Evolutionary conservation across 2,329 filamentous ascomycete genomes (phyloP).

Genomic region (Rutstroemia sp.): DNA sequence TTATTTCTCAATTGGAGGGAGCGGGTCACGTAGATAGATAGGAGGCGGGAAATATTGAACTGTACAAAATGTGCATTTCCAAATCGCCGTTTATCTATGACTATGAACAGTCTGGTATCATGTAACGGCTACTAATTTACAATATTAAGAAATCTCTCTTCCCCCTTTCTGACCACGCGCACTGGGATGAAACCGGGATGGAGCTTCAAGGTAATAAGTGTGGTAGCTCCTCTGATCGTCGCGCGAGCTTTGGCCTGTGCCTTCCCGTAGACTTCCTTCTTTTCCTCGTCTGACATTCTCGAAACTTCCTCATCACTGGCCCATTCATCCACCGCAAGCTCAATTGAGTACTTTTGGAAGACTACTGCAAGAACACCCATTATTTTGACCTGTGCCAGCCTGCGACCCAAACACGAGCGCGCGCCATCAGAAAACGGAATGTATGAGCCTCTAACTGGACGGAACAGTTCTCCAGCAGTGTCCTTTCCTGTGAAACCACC

Average conservation of each 20-base stretch:
- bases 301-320: conserved; percentile 23
- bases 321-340: conserved; percentile 26
- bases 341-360: conserved; percentile 23
- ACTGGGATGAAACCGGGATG: conserved; percentile 52
- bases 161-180: conserved; percentile 59
- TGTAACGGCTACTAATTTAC: conserved; percentile 14
- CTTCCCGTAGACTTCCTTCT: conserved; percentile 20
- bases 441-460: conserved; percentile 27
- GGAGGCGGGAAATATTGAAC: too few species aligned
- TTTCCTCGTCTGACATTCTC: conserved; percentile 19
- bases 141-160: conserved; percentile 55
- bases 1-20: too few species aligned
- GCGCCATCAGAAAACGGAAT: conserved; percentile 31
- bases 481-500: conserved; percentile 10
- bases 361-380: conserved; percentile 27
- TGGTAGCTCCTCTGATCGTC: conserved; percentile 37
- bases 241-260: conserved; percentile 38
- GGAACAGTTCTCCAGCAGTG: conserved; percentile 18
- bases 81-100: background rate
- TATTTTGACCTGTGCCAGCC: conserved; percentile 32
- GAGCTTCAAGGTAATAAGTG: conserved; percentile 68
- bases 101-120: conserved; percentile 3
- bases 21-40: too few species aligned
- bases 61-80: too few species aligned
- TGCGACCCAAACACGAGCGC: conserved; percentile 33